Percentiles rank a stretch among this genome's conserved stretches.
These are phyloP conservation scores for Penicillium malachiteum DNA, from an alignment of 495 filamentous ascomycete species.

Conservation along the genomic window DNA sequence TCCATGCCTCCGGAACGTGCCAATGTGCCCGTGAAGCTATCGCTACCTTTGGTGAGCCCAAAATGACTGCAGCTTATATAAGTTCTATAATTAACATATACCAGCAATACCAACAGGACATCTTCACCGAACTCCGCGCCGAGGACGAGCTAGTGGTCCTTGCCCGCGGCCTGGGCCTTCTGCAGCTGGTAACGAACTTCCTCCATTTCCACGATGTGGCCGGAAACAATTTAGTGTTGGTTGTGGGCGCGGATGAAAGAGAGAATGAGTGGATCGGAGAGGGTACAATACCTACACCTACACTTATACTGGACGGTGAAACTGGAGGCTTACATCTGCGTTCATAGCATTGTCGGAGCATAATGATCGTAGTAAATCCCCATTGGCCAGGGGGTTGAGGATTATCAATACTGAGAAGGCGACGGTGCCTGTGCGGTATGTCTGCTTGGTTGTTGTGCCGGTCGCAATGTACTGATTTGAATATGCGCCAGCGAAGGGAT, in stretches of 20 bases:
- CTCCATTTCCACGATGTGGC: conserved; percentile 96
- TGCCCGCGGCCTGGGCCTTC: conserved; percentile 85
- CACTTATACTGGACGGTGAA: neutral
- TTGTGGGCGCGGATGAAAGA: conserved; percentile 87
- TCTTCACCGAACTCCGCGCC: conserved; percentile 83
- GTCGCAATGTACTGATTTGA: conserved; percentile 20
- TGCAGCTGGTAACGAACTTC: conserved; percentile 87
- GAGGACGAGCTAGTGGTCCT: conserved; percentile 94
- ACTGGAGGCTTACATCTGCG: conserved; percentile 12
- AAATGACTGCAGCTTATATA: conserved; percentile 3
- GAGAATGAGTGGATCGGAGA: conserved; percentile 95
- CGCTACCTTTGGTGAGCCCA: conserved; percentile 74
- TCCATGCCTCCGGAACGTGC: conserved; percentile 58
- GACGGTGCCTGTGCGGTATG: conserved; percentile 69
- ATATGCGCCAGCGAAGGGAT: conserved; percentile 67
- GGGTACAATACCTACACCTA: conserved; percentile 38
- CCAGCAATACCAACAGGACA: conserved; percentile 81
- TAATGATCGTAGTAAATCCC: conserved; percentile 75
- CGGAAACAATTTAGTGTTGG: conserved; percentile 84
- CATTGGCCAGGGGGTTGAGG: conserved; percentile 78
- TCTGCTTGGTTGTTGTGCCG: neutral
- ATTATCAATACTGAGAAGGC: conserved; percentile 94
- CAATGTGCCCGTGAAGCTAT: conserved; percentile 80
- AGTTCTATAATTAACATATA: conserved; percentile 11
- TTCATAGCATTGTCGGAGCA: conserved; percentile 79